Base-by-base conservation (phyloP, 2,329 filamentous ascomycete species). In the Cordyceps pruinosa region DNA sequence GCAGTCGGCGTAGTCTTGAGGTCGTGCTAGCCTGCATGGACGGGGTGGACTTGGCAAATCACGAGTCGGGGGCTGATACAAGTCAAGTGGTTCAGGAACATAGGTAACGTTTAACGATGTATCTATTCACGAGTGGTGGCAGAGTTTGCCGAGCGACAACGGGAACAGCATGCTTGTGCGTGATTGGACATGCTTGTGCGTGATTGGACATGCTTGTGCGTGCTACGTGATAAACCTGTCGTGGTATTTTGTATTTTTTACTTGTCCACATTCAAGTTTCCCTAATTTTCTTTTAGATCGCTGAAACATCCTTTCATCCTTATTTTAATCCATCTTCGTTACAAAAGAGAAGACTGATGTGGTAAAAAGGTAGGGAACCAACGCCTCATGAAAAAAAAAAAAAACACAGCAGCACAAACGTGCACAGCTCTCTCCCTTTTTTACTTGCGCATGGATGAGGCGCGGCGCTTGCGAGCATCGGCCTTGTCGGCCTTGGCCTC, bases 401-500 rank as follows among this genome's bases (percentile, higher is more conserved):
- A n/a, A n/a, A 57, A 54, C 45, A 58, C 45, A 9, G 37, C 37
- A 41, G 66, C 69, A 69, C 68, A 67, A 66, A 70, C n/a, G n/a
- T n/a, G n/a, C n/a, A n/a, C 67, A 66, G 66, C 63, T 65, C 58
- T 73, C 81, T 80, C 89, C 90, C 82, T 93, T 59, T 72, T 81
- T 80, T 90, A 91, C 82, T 93, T 93, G 83, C 82, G 86, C 87
- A 95, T 90, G 72, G 93, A 97, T 76, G 89, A 95, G 70, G 93
- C 93, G 75, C 94, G 86, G 76, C 94, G 87, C 91, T 97, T 97
- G 83, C 91, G 90, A 77, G 88, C 81, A 81, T 97, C 93, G 70
- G 86, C 87, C 83, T 94, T 93, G 79, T 88, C 87, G 74, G 88
- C 82, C 86, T 97, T 96, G 82, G 91, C 89, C 83, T 99, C 94